Conservation (phyloP, 148 eudicot genomes). For the Camellia lanceoleosa region DNA sequence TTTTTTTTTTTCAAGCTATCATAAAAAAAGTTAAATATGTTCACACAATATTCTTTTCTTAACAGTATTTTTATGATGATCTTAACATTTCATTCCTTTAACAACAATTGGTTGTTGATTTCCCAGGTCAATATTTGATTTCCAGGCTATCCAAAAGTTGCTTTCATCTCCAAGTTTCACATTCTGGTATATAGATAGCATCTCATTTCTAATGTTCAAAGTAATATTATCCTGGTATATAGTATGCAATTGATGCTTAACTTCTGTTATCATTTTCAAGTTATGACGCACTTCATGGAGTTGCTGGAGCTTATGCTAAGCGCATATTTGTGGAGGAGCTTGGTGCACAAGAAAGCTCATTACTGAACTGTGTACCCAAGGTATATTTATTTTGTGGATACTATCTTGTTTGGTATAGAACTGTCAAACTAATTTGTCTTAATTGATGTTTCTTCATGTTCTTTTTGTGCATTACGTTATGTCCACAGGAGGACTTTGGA, state of each 20-base stretch:
- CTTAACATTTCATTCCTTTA: not conserved
- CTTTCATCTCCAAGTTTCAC: conserved; percentile 78
- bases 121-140: conserved; percentile 84
- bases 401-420: not conserved
- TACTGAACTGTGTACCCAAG: conserved; percentile 88
- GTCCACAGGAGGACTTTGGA: conserved; percentile 86
- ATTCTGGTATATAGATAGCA: conserved; percentile 64
- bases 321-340: conserved; percentile 90
- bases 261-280: conserved; percentile 31
- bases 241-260: conserved; percentile 6
- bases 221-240: not conserved
- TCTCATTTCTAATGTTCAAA: not conserved
- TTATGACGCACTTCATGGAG: conserved; percentile 95
- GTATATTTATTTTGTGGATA: conserved; percentile 24
- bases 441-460: conserved; percentile 3
- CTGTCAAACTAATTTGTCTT: not conserved
- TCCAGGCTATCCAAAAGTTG: conserved; percentile 72
- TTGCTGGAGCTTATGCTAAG: conserved; percentile 93
- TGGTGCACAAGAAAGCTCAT: conserved; percentile 73
- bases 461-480: not conserved
- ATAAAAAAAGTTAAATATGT: not conserved
- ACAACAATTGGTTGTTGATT: not conserved
- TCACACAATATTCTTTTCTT: not conserved
- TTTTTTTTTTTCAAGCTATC: not conserved
- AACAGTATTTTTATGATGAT: not conserved